These are phyloP conservation scores for Uronychia binucleata DNA, from an alignment of 73 alveolate genomes.

Conservation along the genomic window DNA sequence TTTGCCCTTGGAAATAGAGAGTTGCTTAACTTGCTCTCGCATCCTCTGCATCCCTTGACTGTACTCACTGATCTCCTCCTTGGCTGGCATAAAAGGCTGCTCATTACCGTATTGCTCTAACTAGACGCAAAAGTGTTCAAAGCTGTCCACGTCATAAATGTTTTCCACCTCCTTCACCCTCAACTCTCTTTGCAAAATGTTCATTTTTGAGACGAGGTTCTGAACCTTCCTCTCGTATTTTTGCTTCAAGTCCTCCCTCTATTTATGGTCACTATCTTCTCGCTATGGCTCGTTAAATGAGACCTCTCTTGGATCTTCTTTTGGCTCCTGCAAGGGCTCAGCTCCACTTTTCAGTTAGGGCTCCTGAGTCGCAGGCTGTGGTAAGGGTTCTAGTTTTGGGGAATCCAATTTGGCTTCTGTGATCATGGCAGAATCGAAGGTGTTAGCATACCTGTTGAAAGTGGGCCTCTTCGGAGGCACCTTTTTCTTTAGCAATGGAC, in stretches of 20 bases:
- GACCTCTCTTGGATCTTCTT: background rate
- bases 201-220: background rate
- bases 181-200: background rate
- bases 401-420: background rate
- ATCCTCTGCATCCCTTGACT: too few relatives aligned
- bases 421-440: background rate
- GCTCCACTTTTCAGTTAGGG: background rate
- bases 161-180: background rate
- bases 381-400: background rate
- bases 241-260: background rate
- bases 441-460: background rate
- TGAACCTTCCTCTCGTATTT: background rate
- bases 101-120: background rate
- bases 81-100: too few relatives aligned
- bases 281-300: background rate
- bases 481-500: background rate
- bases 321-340: background rate
- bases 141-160: background rate
- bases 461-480: background rate
- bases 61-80: background rate
- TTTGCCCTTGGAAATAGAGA: too few relatives aligned
- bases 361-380: background rate
- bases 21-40: too few relatives aligned
- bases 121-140: background rate
- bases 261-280: background rate